A percentile compares a stretch with the other conserved stretches of the same genome.
These are phyloP conservation scores for Neoboletus subvelutipes DNA, from an alignment of 768 basidiomycete species.

Conservation along the genomic window DNA sequence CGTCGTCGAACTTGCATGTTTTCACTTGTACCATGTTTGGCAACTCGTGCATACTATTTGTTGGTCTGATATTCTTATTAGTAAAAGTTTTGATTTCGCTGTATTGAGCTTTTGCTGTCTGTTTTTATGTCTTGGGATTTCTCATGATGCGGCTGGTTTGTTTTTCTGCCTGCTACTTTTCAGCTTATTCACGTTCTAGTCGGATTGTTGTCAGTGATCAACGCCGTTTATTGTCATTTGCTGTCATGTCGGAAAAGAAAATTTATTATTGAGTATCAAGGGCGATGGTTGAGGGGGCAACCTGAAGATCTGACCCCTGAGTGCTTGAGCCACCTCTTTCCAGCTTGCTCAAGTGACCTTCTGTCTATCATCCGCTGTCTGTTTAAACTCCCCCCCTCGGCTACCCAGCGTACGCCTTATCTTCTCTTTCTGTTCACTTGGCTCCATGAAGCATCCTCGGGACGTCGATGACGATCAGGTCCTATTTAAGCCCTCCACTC, in stretches of 20 bases:
- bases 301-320: constrained; percentile 17
- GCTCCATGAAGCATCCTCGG: constrained; percentile 39
- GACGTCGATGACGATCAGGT: constrained; percentile 34
- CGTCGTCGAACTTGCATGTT: constrained; percentile 9
- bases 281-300: neutral
- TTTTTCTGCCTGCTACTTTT: constrained; percentile 2
- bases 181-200: constrained; percentile 16
- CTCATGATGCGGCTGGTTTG: constrained; percentile 6
- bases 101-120: constrained; percentile 17
- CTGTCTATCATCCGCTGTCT: neutral
- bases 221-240: neutral
- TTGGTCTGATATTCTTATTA: constrained; percentile 33
- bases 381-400: too few species aligned
- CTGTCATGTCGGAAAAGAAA: neutral
- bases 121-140: constrained; percentile 3
- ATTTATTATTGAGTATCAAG: neutral
- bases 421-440: constrained; percentile 22
- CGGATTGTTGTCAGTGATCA: neutral
- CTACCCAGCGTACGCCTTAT: constrained; percentile 7
- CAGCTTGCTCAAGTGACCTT: constrained; percentile 25
- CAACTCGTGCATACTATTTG: constrained; percentile 12
- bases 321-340: constrained; percentile 19
- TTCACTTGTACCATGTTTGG: constrained; percentile 21
- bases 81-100: constrained; percentile 27
- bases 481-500: constrained; percentile 10